Base-by-base conservation (phyloP, 352 stramenopile species). In the Globisporangium yorkense region DNA sequence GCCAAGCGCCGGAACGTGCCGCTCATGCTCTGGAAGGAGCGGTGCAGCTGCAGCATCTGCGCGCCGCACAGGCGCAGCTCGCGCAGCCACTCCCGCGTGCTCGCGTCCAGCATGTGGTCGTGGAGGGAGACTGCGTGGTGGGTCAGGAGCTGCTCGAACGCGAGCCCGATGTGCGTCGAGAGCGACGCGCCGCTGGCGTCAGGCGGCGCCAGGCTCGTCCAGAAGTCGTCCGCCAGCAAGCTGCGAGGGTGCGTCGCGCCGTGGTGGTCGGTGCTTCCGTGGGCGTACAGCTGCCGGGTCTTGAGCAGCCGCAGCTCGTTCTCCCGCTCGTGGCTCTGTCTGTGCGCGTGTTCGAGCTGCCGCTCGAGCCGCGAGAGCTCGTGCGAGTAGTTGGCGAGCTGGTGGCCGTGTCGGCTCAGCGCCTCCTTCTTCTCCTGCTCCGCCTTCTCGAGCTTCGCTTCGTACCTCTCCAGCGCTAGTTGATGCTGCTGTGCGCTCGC, bases 351-450 rank as follows among this genome's bases (percentile, higher is more conserved):
- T 13, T 89, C 76, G 5, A 92, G 65, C 51, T 89, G 75, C 9
- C 80, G 72, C 37, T 89, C 79, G 1, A 92, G 61, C n/a, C 80
- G 70, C 15, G 78, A 84, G 10, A 87, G 65, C 29, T 87, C 77
- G 43, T 87, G 77, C 0, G 75, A 83, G 21, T 87, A 92, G 41
- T 81, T 88, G 12, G 79, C 70, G 5, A 88, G 59, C 62, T 92
- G 79, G 31, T 87, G 72, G 3, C 71, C 65, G n/a, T 89, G 77
- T 0, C 80, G 75, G 0, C 61, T 51, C 9, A 71, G 56, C 2
- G 74, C 44, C 3, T 82, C 66, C 27, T 79, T 75, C 15, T 78
- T 84, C 15, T 88, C 79, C 7, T 75, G 63, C 50, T 89, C 81
- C 3, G 50, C 54, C 24, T 77, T 77, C 43, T 77, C 65, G 7